A percentile compares a stretch with the other conserved stretches of the same genome.
These are phyloP conservation scores for Orbilia oligospora DNA, from an alignment of 2,329 filamentous ascomycete species.

Conservation along the genomic window DNA sequence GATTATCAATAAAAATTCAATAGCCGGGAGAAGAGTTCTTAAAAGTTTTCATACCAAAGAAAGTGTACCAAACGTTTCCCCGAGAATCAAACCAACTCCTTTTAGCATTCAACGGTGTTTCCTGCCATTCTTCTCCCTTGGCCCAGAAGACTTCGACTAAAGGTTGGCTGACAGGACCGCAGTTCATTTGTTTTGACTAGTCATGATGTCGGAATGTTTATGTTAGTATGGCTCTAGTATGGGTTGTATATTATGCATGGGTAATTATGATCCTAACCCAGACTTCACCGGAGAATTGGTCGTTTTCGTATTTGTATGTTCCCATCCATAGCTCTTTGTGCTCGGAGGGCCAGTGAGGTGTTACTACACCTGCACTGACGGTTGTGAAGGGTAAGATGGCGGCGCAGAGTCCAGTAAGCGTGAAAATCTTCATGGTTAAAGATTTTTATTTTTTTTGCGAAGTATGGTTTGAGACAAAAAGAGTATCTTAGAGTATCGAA, in stretches of 20 bases:
- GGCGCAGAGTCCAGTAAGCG: neutral
- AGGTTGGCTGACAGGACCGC: constrained; percentile 7
- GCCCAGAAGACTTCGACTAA: constrained; percentile 17
- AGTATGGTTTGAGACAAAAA: too few species aligned
- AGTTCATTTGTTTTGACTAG: constrained; percentile 25
- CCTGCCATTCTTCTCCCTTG: constrained; percentile 15
- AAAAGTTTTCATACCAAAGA: neutral
- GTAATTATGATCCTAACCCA: constrained; percentile 3
- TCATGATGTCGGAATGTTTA: neutral
- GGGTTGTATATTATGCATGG: too few species aligned
- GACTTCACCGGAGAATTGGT: constrained; percentile 18
- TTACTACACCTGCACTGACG: constrained; percentile 13
- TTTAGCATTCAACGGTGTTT: constrained; percentile 7
- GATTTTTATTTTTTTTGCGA: too few species aligned
- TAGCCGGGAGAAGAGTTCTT: neutral
- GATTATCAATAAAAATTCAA: neutral
- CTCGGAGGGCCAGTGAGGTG: neutral
- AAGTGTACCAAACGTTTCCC: constrained; percentile 21
- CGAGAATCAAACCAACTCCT: constrained; percentile 16
- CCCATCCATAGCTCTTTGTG: constrained; percentile 19
- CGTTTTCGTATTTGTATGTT: constrained; percentile 16
- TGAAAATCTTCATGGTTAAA: constrained; percentile 12
- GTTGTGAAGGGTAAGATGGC: neutral
- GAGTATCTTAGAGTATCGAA: neutral
- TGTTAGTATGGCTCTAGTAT: too few species aligned